These are phyloP conservation scores for Arthrobotrys musiformis DNA, from an alignment of 2,329 filamentous ascomycete genomes.

Conservation along the genomic window DNA sequence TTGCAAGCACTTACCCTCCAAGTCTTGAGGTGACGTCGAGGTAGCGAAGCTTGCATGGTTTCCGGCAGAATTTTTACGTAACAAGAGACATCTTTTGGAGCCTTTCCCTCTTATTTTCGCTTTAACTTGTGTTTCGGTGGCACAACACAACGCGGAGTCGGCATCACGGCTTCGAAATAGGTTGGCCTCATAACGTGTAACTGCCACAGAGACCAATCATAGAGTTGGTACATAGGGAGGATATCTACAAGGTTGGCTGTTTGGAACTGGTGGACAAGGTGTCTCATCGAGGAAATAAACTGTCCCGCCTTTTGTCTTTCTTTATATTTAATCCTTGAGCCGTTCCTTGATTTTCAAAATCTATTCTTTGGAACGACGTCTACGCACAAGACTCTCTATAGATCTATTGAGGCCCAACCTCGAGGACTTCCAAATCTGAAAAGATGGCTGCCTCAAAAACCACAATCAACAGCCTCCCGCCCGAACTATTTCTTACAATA, in stretches of 20 bases:
- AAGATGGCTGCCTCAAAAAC: not conserved
- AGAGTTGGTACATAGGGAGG: too few species aligned
- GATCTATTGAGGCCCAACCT: too few species aligned
- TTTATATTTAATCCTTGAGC: not conserved
- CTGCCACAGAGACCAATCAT: not conserved
- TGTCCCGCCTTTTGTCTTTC: not conserved
- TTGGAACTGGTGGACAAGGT: not conserved
- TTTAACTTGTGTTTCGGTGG: not conserved
- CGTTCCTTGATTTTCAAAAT: not conserved
- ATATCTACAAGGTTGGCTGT: not conserved
- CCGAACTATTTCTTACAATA: constrained; percentile 42
- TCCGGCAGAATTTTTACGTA: constrained; percentile 33
- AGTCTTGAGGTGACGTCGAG: not conserved
- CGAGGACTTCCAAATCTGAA: not conserved
- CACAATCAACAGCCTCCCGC: constrained; percentile 15
- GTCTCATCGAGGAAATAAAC: not conserved
- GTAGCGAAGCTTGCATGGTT: constrained; percentile 14
- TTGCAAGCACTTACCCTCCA: not conserved
- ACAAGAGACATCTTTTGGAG: constrained; percentile 21
- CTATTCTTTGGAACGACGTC: not conserved
- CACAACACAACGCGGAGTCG: constrained; percentile 33
- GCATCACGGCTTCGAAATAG: constrained; percentile 5
- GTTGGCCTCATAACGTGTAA: constrained; percentile 30
- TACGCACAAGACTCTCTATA: too few species aligned
- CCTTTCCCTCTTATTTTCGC: not conserved